Conservation (phyloP, 2,329 filamentous ascomycete genomes). For the Sporothrix protearum region DNA sequence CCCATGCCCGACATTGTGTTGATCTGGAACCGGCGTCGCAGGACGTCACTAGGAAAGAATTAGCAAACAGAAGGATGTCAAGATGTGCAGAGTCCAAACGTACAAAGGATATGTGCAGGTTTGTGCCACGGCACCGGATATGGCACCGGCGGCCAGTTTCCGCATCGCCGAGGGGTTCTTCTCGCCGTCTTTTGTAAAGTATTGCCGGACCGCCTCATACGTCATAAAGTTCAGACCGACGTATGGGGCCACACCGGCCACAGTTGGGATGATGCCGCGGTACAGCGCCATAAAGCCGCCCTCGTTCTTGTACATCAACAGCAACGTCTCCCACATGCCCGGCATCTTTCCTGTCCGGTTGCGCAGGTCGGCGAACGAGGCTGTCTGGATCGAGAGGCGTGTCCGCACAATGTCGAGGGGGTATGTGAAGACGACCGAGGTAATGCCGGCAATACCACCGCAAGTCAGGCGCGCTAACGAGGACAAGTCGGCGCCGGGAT, state of each 20-base stretch:
- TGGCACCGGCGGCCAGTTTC: conserved; percentile 83
- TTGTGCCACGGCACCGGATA: conserved; percentile 94
- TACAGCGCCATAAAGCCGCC: conserved; percentile 85
- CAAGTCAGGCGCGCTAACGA: conserved; percentile 78
- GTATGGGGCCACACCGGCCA: conserved; percentile 93
- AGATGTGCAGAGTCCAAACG: conserved; percentile 39
- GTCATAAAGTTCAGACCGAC: conserved; percentile 99
- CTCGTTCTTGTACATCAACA: conserved; percentile 83
- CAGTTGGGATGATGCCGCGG: conserved; percentile 86
- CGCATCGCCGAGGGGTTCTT: conserved; percentile 73
- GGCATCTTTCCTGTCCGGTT: conserved; percentile 65
- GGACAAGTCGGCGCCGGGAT: conserved; percentile 68
- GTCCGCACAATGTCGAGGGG: conserved; percentile 97
- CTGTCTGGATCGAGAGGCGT: conserved; percentile 91
- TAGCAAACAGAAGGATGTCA: conserved; percentile 4
- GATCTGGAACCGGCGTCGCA: conserved; percentile 92
- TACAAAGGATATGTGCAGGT: conserved; percentile 98
- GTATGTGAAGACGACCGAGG: conserved; percentile 91
- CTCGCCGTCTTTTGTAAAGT: conserved; percentile 83
- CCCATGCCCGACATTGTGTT: conserved; percentile 99
- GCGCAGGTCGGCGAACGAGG: conserved; percentile 81
- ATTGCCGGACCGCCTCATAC: conserved; percentile 82
- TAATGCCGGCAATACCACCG: conserved; percentile 88
- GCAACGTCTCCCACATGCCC: conserved; percentile 86
- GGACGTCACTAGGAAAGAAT: conserved; percentile 65